Conservation (phyloP, 2,329 filamentous ascomycete genomes). For the Sclerotiophoma versabilis region DNA sequence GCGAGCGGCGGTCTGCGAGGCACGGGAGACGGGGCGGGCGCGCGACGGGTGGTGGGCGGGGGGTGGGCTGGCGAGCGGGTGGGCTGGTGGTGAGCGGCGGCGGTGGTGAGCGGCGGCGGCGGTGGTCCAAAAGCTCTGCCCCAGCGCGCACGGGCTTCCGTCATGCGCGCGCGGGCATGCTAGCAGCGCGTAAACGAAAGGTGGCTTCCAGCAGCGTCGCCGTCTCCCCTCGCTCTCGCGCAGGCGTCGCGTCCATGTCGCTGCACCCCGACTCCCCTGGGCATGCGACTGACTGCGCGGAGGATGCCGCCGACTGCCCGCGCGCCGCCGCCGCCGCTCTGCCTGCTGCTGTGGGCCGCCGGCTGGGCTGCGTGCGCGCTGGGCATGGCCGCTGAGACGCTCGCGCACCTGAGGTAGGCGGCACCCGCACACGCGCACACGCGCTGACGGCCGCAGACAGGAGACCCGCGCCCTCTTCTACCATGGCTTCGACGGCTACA, state of each 20-base stretch:
- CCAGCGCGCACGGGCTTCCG: background rate
- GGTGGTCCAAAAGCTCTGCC: background rate
- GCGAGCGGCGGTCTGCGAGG: background rate
- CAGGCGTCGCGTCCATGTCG: constrained; percentile 39
- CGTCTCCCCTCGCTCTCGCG: background rate
- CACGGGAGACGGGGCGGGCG: background rate
- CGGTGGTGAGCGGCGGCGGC: too few species aligned
- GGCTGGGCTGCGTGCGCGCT: constrained; percentile 43
- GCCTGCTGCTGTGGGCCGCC: constrained; percentile 39
- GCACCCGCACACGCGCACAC: background rate
- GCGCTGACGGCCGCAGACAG: constrained; percentile 39
- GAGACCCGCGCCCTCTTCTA: constrained; percentile 80
- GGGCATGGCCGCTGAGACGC: constrained; percentile 56
- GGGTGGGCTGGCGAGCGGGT: too few species aligned
- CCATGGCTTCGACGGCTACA: constrained; percentile 96
- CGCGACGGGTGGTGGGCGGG: background rate
- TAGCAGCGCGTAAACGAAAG: background rate
- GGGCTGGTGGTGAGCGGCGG: background rate
- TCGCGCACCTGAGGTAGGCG: constrained; percentile 47
- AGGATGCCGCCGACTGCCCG: constrained; percentile 27
- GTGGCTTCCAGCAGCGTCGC: constrained; percentile 3
- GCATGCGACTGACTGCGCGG: constrained; percentile 45
- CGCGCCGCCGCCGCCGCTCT: constrained; percentile 30
- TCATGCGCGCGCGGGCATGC: too few species aligned
- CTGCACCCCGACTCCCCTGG: constrained; percentile 35